These are phyloP conservation scores for Tylopilus sp. DNA, from an alignment of 1,284 basidiomycete genomes.

Conservation along the genomic window DNA sequence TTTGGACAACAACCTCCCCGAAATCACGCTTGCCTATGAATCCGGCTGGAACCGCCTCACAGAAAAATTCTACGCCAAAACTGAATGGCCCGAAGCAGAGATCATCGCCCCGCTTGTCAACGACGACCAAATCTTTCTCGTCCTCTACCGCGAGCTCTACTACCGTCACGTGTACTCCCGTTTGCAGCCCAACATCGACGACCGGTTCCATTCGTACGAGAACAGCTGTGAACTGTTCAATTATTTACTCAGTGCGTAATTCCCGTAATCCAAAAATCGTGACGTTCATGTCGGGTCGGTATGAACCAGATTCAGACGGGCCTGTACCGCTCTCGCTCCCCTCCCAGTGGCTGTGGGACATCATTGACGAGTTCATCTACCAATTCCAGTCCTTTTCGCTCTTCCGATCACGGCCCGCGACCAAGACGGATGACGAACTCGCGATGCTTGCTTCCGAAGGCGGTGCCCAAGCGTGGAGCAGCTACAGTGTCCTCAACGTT, in stretches of 20 bases:
- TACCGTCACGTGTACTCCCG: constrained; percentile 95
- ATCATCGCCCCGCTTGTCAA: constrained; percentile 91
- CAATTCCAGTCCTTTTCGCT: constrained; percentile 96
- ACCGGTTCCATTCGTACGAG: constrained; percentile 98
- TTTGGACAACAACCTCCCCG: constrained; percentile 79
- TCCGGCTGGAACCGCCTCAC: constrained; percentile 96
- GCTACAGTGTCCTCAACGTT: constrained; percentile 96
- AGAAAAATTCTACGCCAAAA: constrained; percentile 91
- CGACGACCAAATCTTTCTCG: constrained; percentile 92
- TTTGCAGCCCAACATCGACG: constrained; percentile 92
- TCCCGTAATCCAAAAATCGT: not conserved
- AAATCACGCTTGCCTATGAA: constrained; percentile 91
- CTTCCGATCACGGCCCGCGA: constrained; percentile 82
- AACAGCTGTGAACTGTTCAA: constrained; percentile 98
- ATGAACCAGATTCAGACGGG: constrained; percentile 78
- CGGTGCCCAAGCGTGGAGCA: constrained; percentile 82
- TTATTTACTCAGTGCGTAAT: constrained; percentile 74
- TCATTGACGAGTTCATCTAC: constrained; percentile 99
- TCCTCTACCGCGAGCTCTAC: constrained; percentile 94
- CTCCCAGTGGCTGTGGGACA: constrained; percentile 99
- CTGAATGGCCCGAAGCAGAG: constrained; percentile 98
- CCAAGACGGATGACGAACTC: constrained; percentile 89
- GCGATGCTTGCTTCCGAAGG: constrained; percentile 71
- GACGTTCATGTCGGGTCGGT: not conserved
- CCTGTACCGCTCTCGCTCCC: constrained; percentile 91